These are phyloP conservation scores for Chrysosporium keratinophilum DNA, from an alignment of 2,329 filamentous ascomycete species.

Conservation along the genomic window DNA sequence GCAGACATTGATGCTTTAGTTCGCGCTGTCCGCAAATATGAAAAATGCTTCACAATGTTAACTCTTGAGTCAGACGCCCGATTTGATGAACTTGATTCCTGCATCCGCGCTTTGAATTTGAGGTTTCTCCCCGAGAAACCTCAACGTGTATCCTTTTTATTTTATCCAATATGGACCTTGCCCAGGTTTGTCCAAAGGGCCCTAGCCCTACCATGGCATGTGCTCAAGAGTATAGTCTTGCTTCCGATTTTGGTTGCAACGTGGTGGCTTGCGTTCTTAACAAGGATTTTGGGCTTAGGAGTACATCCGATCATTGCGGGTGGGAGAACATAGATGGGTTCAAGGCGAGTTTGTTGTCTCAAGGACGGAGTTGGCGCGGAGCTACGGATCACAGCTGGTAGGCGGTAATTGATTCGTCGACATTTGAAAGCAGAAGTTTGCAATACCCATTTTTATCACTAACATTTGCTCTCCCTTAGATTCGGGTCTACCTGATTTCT, in stretches of 20 bases:
- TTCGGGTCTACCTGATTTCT: too few species aligned
- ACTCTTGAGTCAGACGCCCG: slow-evolving; percentile 66
- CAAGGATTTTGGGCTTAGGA: slow-evolving; percentile 53
- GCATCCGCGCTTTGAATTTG: slow-evolving; percentile 51
- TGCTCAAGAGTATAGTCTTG: background rate
- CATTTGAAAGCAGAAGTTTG: too few species aligned
- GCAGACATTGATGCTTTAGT: slow-evolving; percentile 81
- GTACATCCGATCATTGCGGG: background rate
- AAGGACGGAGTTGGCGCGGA: background rate
- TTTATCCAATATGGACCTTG: background rate
- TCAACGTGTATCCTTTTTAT: background rate
- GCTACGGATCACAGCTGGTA: background rate
- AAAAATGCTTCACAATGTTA: slow-evolving; percentile 72
- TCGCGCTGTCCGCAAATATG: slow-evolving; percentile 78
- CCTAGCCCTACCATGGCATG: background rate
- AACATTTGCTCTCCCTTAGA: too few species aligned
- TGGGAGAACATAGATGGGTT: background rate
- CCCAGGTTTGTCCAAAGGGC: slow-evolving; percentile 24
- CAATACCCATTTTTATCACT: too few species aligned
- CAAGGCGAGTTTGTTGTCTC: background rate
- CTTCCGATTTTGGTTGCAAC: background rate
- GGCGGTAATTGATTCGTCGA: too few species aligned
- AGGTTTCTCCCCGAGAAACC: background rate
- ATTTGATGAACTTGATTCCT: slow-evolving; percentile 59
- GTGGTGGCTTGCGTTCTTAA: slow-evolving; percentile 52